These are phyloP conservation scores for Bipolaris victoriae DNA, from an alignment of 2,329 filamentous ascomycete species.

Conservation along the genomic window DNA sequence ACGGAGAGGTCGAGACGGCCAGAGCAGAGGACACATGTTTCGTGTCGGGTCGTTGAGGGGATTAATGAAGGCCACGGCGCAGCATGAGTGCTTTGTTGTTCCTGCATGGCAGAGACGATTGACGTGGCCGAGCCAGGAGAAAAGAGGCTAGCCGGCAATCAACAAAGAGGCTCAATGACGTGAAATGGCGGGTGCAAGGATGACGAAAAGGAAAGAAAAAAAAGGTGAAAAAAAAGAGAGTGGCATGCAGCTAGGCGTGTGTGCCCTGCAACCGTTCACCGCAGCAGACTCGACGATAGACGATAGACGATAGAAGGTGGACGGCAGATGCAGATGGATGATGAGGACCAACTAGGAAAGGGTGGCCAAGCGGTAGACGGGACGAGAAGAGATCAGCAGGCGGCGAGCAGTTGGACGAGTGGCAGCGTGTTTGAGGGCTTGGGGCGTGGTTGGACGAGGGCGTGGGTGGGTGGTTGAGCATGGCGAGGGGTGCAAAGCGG, in stretches of 20 bases:
- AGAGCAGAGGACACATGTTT: constrained; percentile 36
- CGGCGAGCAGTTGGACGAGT: no score
- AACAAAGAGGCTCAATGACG: constrained; percentile 24
- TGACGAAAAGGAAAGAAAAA: constrained; percentile 11
- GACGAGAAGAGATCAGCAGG: constrained; percentile 16
- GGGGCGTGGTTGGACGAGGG: no score
- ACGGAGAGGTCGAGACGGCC: constrained; percentile 29
- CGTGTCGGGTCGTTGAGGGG: constrained; percentile 28
- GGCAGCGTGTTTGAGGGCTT: no score
- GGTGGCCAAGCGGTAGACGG: constrained; percentile 6
- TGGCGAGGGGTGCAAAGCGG: constrained; percentile 7
- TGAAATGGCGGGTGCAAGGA: constrained; percentile 17
- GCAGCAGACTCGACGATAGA: constrained; percentile 4
- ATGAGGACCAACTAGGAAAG: background rate
- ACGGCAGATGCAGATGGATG: constrained; percentile 4
- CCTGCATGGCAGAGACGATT: constrained; percentile 44
- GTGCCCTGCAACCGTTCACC: constrained; percentile 28
- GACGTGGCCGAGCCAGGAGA: constrained; percentile 42
- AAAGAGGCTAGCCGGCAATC: constrained; percentile 23
- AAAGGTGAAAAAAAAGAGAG: constrained; percentile 11
- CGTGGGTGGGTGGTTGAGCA: background rate
- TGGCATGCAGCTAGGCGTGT: constrained; percentile 21
- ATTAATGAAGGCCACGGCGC: constrained; percentile 36
- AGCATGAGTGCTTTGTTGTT: constrained; percentile 42
- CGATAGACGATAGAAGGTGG: background rate